Base-by-base conservation (phyloP, 2,329 filamentous ascomycete genomes). In the Aspergillus calidoustus region DNA sequence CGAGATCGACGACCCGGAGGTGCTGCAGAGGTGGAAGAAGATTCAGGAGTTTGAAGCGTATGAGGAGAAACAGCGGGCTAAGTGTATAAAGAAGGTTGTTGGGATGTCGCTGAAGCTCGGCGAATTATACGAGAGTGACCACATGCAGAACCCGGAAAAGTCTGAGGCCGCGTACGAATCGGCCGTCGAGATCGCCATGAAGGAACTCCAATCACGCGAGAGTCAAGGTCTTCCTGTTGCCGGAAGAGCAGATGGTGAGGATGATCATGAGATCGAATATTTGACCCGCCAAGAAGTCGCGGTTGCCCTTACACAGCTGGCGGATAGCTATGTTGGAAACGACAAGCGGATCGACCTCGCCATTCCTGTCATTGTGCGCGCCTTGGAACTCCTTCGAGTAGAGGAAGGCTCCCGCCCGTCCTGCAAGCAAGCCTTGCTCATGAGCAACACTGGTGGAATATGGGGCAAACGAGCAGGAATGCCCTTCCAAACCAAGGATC, bases 331-430 rank as follows among this genome's bases (percentile, higher is more conserved):
- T 76, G 87, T 91, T 71, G 83, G 85, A 53, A 87, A 87, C 68
- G 86, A 89, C 49, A 87, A 91, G 68, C 89, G 92, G 71, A 13
- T 15, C 15, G 91, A 94, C 68, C 87, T 97, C 2, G 90, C 93
- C 6, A 86, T 93, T 23, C 93, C 93, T 3, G 83, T 97, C 31
- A 96, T 93, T 74, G 87, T 97, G 69, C 92, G 96, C 72, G 92
- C 93, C 6, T 82, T 97, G 38, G 84, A 88, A 19, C 78, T 95
- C 50, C 89, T 87, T 74, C 83, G 87, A 9, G 66, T 68, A 25
- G 74, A 74, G 5, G 76, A 80, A 53, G 72, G 73, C 28, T 63
- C 68, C 3, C 78, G 79, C 1, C 82, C 80, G 25, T 85, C 82
- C 31, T 97, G 93, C 74, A 93, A 96, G 74, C 88, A 90, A 54